Conservation (phyloP, 225 moss, liverwort and hornwort genomes). For the Climacium dendroides region DNA sequence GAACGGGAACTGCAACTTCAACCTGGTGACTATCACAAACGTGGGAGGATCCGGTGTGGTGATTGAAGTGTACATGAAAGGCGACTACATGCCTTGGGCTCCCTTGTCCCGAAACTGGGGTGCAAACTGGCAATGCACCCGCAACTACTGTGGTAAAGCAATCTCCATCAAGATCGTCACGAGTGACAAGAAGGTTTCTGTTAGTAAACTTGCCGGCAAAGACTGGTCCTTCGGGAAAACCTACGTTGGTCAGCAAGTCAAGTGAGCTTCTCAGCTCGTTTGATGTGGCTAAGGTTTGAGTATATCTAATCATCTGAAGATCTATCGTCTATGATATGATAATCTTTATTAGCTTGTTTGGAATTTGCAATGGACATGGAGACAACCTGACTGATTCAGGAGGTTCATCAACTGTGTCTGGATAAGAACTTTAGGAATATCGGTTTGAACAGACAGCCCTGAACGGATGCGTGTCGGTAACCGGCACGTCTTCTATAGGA, state of each 20-base stretch:
- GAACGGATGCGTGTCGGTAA: not conserved
- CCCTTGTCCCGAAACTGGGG: constrained; percentile 34
- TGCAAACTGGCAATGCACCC: constrained; percentile 32
- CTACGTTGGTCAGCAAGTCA: constrained; percentile 20
- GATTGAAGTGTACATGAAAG: constrained; percentile 14
- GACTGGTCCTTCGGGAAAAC: constrained; percentile 44
- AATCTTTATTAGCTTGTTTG: not conserved
- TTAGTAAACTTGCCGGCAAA: not conserved
- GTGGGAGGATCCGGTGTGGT: constrained; percentile 48
- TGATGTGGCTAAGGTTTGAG: not conserved
- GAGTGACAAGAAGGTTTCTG: constrained; percentile 15
- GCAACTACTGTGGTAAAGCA: constrained; percentile 20
- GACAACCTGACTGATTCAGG: not conserved
- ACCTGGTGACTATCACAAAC: constrained; percentile 29
- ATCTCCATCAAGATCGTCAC: constrained; percentile 31
- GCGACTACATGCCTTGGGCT: constrained; percentile 3
- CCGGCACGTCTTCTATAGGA: not conserved
- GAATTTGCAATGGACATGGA: not conserved
- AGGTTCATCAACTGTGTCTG: not conserved
- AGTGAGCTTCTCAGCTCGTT: not conserved
- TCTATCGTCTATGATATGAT: not conserved
- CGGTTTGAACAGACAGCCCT: not conserved
- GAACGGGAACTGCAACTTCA: constrained; percentile 39
- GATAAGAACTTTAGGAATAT: not conserved
- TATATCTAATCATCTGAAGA: not conserved